Evolutionary conservation across 2,329 filamentous ascomycete genomes (phyloP).

Genomic region (Alternaria dauci): DNA sequence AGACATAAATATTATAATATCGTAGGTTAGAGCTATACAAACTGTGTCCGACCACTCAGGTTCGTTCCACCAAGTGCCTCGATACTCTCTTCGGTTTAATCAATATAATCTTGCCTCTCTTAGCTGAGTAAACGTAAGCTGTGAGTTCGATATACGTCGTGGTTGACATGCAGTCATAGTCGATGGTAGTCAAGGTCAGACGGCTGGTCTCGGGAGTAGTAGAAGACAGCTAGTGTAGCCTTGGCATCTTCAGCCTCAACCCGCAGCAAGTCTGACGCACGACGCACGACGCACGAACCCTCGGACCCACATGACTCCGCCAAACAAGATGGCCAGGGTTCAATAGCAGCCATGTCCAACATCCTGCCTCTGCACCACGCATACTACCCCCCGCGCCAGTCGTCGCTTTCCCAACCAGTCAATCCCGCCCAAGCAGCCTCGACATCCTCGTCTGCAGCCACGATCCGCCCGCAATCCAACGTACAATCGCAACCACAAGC

Average conservation of each 20-base stretch:
- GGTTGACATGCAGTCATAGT: no score
- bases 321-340: conserved; percentile 16
- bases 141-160: no score
- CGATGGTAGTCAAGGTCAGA: not conserved
- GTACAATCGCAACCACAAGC: conserved; percentile 19
- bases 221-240: not conserved
- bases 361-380: conserved; percentile 31
- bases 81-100: no score
- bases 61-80: no score
- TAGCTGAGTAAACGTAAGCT: not conserved
- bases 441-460: conserved; percentile 10
- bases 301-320: conserved; percentile 32
- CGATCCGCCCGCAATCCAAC: conserved; percentile 8
- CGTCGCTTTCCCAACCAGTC: conserved; percentile 13
- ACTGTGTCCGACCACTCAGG: no score
- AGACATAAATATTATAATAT: not conserved
- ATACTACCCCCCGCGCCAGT: conserved; percentile 20
- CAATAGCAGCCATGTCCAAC: conserved; percentile 31
- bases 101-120: not conserved
- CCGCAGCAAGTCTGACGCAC: conserved; percentile 14
- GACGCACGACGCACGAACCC: conserved; percentile 28
- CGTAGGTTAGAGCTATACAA: not conserved
- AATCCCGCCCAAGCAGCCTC: conserved; percentile 8
- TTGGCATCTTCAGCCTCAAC: conserved; percentile 20
- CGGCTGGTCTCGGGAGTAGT: not conserved